A percentile compares a stretch with the other conserved stretches of the same genome.
Evolutionary conservation across 2,329 filamentous ascomycete species (phyloP).

Genomic region (Canariomyces notabilis): DNA sequence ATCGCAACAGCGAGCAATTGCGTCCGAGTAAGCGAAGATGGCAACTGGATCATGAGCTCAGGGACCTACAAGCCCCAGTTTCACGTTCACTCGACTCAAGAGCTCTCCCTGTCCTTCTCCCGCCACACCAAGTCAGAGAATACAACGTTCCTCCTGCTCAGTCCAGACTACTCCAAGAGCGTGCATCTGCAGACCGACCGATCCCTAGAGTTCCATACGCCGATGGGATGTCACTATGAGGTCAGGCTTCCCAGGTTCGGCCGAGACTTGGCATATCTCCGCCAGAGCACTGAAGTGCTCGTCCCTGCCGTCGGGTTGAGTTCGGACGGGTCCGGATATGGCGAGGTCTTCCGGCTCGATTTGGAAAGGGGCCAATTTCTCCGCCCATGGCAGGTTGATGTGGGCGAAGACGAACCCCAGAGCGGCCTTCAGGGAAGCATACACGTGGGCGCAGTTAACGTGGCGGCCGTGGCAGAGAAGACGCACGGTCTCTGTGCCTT

Average conservation of each 20-base stretch:
- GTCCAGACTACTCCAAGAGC: constrained; percentile 88
- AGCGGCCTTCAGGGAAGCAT: constrained; percentile 84
- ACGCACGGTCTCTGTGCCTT: constrained; percentile 90
- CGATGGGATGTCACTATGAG: constrained; percentile 79
- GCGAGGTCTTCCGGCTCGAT: constrained; percentile 90
- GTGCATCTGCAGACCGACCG: constrained; percentile 90
- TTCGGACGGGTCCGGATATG: constrained; percentile 62
- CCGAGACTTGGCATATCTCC: constrained; percentile 77
- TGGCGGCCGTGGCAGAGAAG: constrained; percentile 77
- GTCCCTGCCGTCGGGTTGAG: constrained; percentile 86
- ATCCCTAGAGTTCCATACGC: constrained; percentile 87
- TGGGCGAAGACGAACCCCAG: constrained; percentile 73
- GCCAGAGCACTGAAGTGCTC: constrained; percentile 64
- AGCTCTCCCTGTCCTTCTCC: constrained; percentile 88
- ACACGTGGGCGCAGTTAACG: constrained; percentile 79
- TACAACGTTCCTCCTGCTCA: constrained; percentile 82
- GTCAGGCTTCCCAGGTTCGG: constrained; percentile 91
- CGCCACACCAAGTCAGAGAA: constrained; percentile 91
- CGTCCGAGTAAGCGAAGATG: constrained; percentile 86
- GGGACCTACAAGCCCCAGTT: constrained; percentile 71
- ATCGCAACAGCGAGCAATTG: constrained; percentile 65
- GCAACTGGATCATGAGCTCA: constrained; percentile 95
- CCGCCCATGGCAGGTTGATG: constrained; percentile 86
- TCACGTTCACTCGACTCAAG: constrained; percentile 90
- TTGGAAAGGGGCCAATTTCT: constrained; percentile 90